These are phyloP conservation scores for Rhizoclosmatium globosum DNA, from an alignment of 192 early-diverging fungal species.

Conservation along the genomic window DNA sequence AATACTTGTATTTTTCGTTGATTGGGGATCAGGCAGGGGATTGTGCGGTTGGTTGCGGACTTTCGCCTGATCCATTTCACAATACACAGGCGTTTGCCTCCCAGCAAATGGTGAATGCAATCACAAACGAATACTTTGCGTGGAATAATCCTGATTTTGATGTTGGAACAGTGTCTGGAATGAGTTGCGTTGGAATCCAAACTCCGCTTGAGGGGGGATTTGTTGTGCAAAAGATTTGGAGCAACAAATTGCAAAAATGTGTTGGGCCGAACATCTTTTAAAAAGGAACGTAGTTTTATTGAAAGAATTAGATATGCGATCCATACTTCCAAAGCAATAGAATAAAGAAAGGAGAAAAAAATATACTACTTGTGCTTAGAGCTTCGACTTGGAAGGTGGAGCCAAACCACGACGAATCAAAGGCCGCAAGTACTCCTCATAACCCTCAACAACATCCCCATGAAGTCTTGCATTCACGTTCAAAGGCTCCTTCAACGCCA, in stretches of 20 bases:
- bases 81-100: neutral
- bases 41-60: neutral
- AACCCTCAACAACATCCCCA: constrained; percentile 60
- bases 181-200: neutral
- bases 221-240: constrained; percentile 3
- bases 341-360: neutral
- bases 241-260: constrained; percentile 2
- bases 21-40: neutral
- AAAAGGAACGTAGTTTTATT: neutral
- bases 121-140: constrained; percentile 2
- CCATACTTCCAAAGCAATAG: neutral
- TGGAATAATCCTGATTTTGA: neutral
- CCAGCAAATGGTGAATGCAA: neutral
- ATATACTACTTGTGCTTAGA: constrained; percentile 2
- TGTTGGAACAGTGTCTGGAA: neutral
- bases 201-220: neutral
- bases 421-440: constrained; percentile 51
- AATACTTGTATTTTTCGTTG: neutral
- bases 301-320: neutral
- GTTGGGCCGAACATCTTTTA: neutral
- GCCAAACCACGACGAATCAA: constrained; percentile 36
- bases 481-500: constrained; percentile 79
- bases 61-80: constrained; percentile 7
- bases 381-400: neutral
- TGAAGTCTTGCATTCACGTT: constrained; percentile 61